Percentiles rank a stretch among this genome's conserved stretches.
These are phyloP conservation scores for Peniophora sp. DNA, from an alignment of 1,284 basidiomycete species.

Conservation along the genomic window DNA sequence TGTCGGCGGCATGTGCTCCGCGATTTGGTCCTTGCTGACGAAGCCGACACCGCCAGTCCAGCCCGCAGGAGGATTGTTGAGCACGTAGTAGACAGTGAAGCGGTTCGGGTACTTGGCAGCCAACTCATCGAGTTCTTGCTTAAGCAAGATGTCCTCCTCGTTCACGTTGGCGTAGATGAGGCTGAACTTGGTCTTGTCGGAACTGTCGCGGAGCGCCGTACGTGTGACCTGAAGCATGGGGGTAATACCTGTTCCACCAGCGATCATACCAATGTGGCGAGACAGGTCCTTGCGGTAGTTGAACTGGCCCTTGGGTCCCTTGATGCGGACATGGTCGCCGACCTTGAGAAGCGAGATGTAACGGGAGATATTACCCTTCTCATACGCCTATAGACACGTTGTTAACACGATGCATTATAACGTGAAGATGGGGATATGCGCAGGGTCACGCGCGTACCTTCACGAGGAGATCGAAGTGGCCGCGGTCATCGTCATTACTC, in stretches of 20 bases:
- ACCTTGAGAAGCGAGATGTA: conserved; percentile 76
- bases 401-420: background rate
- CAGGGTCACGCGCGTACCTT: conserved; percentile 51
- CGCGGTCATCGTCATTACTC: conserved; percentile 85
- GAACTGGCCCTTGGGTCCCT: conserved; percentile 95
- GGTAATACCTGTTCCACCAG: conserved; percentile 93
- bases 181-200: conserved; percentile 73
- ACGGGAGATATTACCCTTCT: conserved; percentile 93
- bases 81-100: conserved; percentile 85
- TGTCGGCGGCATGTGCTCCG: conserved; percentile 61
- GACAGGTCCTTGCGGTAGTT: conserved; percentile 65
- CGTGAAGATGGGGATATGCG: conserved; percentile 4
- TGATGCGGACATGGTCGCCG: conserved; percentile 82
- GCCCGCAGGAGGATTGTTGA: conserved; percentile 84
- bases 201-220: conserved; percentile 79
- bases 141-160: conserved; percentile 82
- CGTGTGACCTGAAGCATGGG: conserved; percentile 98
- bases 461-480: conserved; percentile 93
- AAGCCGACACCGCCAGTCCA: conserved; percentile 93
- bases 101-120: conserved; percentile 56
- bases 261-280: conserved; percentile 88
- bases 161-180: conserved; percentile 97
- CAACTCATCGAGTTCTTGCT: conserved; percentile 79
- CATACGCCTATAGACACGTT: conserved; percentile 69
- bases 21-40: conserved; percentile 90